Conservation (phyloP, 2,329 filamentous ascomycete genomes). For the Fusarium sp. region DNA sequence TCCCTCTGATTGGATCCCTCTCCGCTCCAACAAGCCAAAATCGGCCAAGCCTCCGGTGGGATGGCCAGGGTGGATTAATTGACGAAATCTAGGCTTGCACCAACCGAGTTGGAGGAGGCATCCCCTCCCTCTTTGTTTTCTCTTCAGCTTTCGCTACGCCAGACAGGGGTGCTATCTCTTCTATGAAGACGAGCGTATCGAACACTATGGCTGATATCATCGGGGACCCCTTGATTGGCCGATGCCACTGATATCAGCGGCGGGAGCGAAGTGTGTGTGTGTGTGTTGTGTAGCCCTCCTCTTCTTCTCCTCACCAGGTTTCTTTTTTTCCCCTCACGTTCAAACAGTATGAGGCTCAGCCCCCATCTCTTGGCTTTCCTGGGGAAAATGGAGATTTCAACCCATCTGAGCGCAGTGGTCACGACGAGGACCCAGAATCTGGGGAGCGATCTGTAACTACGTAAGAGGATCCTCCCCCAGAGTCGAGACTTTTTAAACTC, state of each 20-base stretch:
- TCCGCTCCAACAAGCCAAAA: not conserved
- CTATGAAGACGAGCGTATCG: constrained; percentile 10
- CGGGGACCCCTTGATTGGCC: constrained; percentile 40
- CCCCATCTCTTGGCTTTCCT: constrained; percentile 32
- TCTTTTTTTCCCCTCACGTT: constrained; percentile 32
- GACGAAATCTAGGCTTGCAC: constrained; percentile 16
- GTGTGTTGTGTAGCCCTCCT: not conserved
- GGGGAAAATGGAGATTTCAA: constrained; percentile 30
- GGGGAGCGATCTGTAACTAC: too few species aligned
- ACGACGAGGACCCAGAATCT: constrained; percentile 27
- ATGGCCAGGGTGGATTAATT: constrained; percentile 1
- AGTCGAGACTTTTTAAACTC: constrained; percentile 26
- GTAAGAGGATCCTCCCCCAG: constrained; percentile 13
- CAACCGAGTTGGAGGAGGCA: constrained; percentile 27
- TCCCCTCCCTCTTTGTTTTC: not conserved
- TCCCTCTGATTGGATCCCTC: constrained; percentile 25
- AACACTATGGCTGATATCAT: constrained; percentile 14
- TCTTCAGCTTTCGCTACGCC: not conserved
- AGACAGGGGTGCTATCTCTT: constrained; percentile 15
- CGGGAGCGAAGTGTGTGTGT: constrained; percentile 6
- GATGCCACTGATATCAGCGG: constrained; percentile 15
- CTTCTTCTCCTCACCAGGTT: not conserved
- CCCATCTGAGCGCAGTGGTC: constrained; percentile 5
- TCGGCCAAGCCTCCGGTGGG: constrained; percentile 12
- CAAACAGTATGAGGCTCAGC: constrained; percentile 20